These are phyloP conservation scores for Aplosporella prunicola DNA, from an alignment of 2,329 filamentous ascomycete species.

Conservation along the genomic window DNA sequence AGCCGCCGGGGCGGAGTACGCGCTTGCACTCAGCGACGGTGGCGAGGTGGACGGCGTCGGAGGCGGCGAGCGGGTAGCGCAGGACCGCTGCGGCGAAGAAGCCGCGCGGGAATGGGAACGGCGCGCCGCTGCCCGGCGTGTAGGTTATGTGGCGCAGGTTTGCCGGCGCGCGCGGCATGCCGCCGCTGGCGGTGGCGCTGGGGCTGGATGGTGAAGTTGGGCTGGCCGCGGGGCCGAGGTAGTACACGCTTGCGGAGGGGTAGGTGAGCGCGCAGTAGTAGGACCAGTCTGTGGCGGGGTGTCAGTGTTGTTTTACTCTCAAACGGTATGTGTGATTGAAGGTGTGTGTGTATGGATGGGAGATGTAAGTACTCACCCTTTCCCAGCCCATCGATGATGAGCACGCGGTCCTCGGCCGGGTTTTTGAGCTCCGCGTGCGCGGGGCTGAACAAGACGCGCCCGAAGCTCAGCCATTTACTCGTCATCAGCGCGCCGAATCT, in stretches of 20 bases:
- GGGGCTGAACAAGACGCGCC: slow-evolving; percentile 73
- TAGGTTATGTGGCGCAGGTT: slow-evolving; percentile 73
- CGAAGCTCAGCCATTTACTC: slow-evolving; percentile 80
- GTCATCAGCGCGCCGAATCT: slow-evolving; percentile 74
- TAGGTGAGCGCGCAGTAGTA: slow-evolving; percentile 79
- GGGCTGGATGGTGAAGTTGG: slow-evolving; percentile 14
- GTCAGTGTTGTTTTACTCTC: slow-evolving; percentile 12
- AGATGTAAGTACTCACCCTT: slow-evolving; percentile 38
- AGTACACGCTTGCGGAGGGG: slow-evolving; percentile 64
- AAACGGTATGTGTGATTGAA: background rate
- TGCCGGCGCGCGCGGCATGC: slow-evolving; percentile 28
- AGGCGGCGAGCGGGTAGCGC: slow-evolving; percentile 62
- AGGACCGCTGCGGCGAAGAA: slow-evolving; percentile 70
- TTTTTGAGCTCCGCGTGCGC: slow-evolving; percentile 60
- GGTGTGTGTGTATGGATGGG: too few species aligned
- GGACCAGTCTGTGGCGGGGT: slow-evolving; percentile 55
- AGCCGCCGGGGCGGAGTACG: slow-evolving; percentile 67
- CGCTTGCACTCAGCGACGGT: slow-evolving; percentile 67
- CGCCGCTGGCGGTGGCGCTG: slow-evolving; percentile 11
- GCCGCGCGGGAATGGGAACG: slow-evolving; percentile 66
- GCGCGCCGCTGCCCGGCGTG: slow-evolving; percentile 48
- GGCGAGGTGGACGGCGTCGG: slow-evolving; percentile 59
- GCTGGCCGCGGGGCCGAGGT: slow-evolving; percentile 41
- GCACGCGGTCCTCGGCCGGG: slow-evolving; percentile 51
- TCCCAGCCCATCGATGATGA: slow-evolving; percentile 76